A percentile compares a stretch with the other conserved stretches of the same genome.
These are phyloP conservation scores for Coccomyxa subellipsoidea DNA, from an alignment of 163 green algal species.

Conservation along the genomic window DNA sequence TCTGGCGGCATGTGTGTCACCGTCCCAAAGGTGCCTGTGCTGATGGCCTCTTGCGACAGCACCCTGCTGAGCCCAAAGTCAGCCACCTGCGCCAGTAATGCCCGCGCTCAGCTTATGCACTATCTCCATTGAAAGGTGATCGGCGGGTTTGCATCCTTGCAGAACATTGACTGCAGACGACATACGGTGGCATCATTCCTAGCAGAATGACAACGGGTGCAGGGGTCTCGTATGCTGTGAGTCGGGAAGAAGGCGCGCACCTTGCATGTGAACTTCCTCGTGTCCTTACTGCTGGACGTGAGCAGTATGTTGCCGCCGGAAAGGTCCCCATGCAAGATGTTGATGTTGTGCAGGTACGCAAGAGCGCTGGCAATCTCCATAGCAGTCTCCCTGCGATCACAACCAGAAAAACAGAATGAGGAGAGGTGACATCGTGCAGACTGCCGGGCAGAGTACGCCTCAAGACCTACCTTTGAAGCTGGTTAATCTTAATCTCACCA, in stretches of 20 bases:
- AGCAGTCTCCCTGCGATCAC: conserved; percentile 26
- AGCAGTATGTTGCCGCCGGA: conserved; percentile 36
- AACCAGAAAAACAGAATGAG: no score
- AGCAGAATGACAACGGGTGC: no score
- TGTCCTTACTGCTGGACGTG: background rate
- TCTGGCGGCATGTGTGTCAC: conserved; percentile 39
- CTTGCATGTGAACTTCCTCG: background rate
- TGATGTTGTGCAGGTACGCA: conserved; percentile 53
- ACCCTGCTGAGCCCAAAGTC: conserved; percentile 33
- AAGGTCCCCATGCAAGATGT: conserved; percentile 61
- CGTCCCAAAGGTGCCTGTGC: conserved; percentile 29
- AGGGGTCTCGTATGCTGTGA: no score
- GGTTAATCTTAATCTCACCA: no score
- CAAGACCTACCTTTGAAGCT: no score
- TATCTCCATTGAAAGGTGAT: no score
- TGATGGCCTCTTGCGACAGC: conserved; percentile 8
- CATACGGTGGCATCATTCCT: no score
- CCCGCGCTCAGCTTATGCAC: background rate
- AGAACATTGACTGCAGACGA: no score
- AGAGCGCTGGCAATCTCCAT: conserved; percentile 53
- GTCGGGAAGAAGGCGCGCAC: no score
- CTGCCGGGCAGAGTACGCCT: no score
- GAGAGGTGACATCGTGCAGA: no score
- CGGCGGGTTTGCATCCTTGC: no score
- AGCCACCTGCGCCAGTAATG: conserved; percentile 17